phyloP scores from a whole-genome alignment of 1,284 basidiomycete genomes.

The Neolentinus lepideus region DNA sequence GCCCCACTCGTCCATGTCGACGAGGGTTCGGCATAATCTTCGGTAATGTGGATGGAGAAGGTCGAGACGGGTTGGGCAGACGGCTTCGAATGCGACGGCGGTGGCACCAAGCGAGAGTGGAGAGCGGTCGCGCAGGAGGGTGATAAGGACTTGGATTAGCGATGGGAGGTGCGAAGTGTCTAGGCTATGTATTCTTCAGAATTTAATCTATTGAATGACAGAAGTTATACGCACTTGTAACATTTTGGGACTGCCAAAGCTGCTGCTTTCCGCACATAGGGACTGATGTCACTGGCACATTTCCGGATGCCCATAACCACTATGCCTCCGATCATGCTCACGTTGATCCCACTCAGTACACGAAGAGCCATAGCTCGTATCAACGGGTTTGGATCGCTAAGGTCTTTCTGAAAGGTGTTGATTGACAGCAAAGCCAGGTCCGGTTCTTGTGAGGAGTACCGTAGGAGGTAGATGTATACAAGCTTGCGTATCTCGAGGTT shows the following conservation, averaged over 20 bases:
- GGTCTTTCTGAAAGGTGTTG: slow-evolving; percentile 98
- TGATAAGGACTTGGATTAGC: slow-evolving; percentile 69
- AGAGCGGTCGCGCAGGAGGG: slow-evolving; percentile 76
- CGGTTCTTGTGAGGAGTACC: slow-evolving; percentile 89
- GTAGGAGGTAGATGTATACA: slow-evolving; percentile 94
- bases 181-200: slow-evolving; percentile 39
- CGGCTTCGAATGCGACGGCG: slow-evolving; percentile 75
- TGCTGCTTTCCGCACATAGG: slow-evolving; percentile 90
- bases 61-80: slow-evolving; percentile 81
- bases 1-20: slow-evolving; percentile 96
- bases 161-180: slow-evolving; percentile 67
- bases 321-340: slow-evolving; percentile 82
- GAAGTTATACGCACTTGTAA: slow-evolving; percentile 53
- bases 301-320: slow-evolving; percentile 89
- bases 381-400: slow-evolving; percentile 87
- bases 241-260: slow-evolving; percentile 86
- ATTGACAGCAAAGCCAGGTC: slow-evolving; percentile 95
- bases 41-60: slow-evolving; percentile 88
- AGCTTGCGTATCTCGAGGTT: slow-evolving; percentile 95
- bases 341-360: slow-evolving; percentile 89
- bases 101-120: slow-evolving; percentile 87
- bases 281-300: slow-evolving; percentile 84
- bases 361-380: slow-evolving; percentile 91
- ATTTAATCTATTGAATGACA: background rate
- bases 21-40: slow-evolving; percentile 74